phyloP scores from a whole-genome alignment of 352 stramenopile genomes.

The Pythium biforme region DNA sequence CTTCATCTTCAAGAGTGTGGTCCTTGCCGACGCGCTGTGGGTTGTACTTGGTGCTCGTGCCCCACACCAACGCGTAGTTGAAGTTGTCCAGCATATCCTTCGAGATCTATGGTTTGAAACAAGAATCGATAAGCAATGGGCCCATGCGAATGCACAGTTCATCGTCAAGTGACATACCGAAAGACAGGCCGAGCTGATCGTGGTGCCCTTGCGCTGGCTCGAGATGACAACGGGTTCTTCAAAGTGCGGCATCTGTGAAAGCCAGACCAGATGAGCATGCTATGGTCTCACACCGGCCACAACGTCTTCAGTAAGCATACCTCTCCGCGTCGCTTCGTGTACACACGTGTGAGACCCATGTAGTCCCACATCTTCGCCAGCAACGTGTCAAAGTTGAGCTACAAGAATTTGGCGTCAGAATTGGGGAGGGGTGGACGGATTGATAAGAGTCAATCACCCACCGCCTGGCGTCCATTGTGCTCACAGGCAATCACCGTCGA shows the following conservation, averaged over 20 bases:
- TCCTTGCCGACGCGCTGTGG: constrained; percentile 95
- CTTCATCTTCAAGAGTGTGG: constrained; percentile 96
- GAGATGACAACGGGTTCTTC: constrained; percentile 81
- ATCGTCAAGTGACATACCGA: constrained; percentile 44
- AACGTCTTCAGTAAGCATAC: constrained; percentile 28
- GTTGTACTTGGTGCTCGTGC: constrained; percentile 97
- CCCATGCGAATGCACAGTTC: no score
- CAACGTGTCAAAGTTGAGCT: constrained; percentile 97
- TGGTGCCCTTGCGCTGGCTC: constrained; percentile 81
- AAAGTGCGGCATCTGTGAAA: constrained; percentile 60
- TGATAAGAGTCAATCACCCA: constrained; percentile 24
- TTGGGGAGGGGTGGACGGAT: background rate
- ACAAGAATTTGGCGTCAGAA: background rate
- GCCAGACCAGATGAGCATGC: constrained; percentile 1
- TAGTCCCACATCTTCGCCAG: constrained; percentile 90
- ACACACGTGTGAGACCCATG: constrained; percentile 88
- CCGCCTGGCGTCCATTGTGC: constrained; percentile 66
- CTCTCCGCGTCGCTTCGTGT: constrained; percentile 87
- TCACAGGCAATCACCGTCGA: constrained; percentile 96
- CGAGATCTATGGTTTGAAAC: constrained; percentile 63
- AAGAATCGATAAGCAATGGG: background rate
- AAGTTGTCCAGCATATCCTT: constrained; percentile 95
- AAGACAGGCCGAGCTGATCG: constrained; percentile 76
- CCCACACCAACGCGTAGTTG: constrained; percentile 98
- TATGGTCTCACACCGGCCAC: background rate